Evolutionary conservation across 768 basidiomycete genomes (phyloP), one percentile per base, ranked within the genome.

Genomic region (Rhizopogon vesiculosus): DNA sequence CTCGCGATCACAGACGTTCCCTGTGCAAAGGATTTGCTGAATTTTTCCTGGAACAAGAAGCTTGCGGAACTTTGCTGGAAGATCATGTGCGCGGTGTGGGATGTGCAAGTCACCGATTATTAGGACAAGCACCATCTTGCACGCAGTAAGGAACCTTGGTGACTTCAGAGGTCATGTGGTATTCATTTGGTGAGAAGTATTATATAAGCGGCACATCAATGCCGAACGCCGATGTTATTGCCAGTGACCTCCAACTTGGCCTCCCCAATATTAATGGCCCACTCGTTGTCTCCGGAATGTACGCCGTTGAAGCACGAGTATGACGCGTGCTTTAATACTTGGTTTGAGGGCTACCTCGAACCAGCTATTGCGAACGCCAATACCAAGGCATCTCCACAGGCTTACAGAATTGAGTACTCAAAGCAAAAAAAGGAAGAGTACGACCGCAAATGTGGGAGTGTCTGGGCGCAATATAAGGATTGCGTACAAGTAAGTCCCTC

Each of bases 91-190:
- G 43, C 91, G 76, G 69, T 92, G 88, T 1, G 97, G 97, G 66
- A 98, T 98, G 71, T 98, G 95, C 19, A 98, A 82, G 77, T 99
- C 97, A 51, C 96, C 96, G 60, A 98, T 93, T 64, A 97, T 85
- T 55, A 98, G 89, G 42, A 99, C 96, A 60, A 98, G 88, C 86
- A 96, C 69, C 69, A 70, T 70, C 60, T 55, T 70, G 63, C 56
- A 59, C 3, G 56, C 33, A 49, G 33, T 33, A 38, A 7, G n/a
- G 45, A 48, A 28, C 12, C 35, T 35, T 35, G 9, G 1, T 35
- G 10, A 35, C 35, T 13, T 33, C 2, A 33, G 35, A 38, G 35
- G 12, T 9, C 35, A 38, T 35, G 10, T 35, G 35, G 35, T 8
- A 35, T 33, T 25, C 25, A 25, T 8, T 33, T 8, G 31, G 31